A percentile compares a stretch with the other conserved stretches of the same genome.
phyloP scores from a whole-genome alignment of 2,329 filamentous ascomycete genomes.

The Colletotrichum chrysophilum region DNA sequence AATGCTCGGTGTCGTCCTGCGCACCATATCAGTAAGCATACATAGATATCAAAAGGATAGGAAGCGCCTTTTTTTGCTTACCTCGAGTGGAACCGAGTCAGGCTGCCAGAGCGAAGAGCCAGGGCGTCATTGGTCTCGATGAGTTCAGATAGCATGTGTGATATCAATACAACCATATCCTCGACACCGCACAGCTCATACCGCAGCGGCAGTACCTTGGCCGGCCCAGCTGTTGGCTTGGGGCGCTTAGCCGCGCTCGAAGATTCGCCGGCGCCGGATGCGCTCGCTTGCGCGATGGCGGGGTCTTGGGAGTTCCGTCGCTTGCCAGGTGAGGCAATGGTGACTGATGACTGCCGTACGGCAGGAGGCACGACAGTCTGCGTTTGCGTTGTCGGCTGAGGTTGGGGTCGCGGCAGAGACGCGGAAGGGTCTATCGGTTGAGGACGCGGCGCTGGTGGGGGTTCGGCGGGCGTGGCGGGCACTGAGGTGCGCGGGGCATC shows the following conservation, averaged over 20 bases:
- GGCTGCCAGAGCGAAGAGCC: constrained; percentile 81
- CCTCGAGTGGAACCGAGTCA: constrained; percentile 96
- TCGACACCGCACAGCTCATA: constrained; percentile 86
- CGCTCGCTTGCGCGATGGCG: constrained; percentile 22
- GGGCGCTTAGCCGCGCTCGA: constrained; percentile 54
- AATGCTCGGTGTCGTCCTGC: constrained; percentile 78
- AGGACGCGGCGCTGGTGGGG: constrained; percentile 17
- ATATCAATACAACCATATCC: constrained; percentile 88
- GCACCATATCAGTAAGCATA: constrained; percentile 4
- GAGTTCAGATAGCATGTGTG: constrained; percentile 94
- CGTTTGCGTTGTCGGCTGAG: constrained; percentile 1
- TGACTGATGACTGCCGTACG: neutral
- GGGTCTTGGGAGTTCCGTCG: constrained; percentile 49
- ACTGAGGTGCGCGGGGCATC: constrained; percentile 31
- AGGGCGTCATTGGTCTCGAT: constrained; percentile 91
- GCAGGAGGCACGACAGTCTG: constrained; percentile 1
- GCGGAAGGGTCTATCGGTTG: constrained; percentile 21
- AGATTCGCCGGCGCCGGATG: constrained; percentile 25
- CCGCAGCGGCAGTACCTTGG: constrained; percentile 68
- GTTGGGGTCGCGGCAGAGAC: constrained; percentile 19
- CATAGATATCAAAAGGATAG: constrained; percentile 12
- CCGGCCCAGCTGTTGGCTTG: constrained; percentile 52
- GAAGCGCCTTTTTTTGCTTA: constrained; percentile 40
- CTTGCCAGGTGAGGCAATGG: constrained; percentile 42
- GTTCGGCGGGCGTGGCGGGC: constrained; percentile 27